Base-by-base conservation (phyloP, 768 basidiomycete species). In the Cystoderma amianthinum region DNA sequence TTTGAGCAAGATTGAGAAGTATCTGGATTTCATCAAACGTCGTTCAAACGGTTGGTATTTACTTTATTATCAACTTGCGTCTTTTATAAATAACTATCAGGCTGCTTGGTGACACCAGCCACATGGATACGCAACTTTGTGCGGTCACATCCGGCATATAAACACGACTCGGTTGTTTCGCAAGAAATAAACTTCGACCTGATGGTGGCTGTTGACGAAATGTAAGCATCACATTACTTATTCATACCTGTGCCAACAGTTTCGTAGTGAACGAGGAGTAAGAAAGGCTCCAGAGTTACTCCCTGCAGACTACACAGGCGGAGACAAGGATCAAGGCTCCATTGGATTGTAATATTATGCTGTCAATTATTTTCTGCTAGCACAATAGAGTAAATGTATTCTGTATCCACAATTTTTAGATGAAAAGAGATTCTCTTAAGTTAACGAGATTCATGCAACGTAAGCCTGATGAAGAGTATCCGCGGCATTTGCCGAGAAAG, bases 161-260 rank as follows among this genome's bases (percentile, higher is more conserved):
- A 85, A 59, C 74, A 78, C 38, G 92, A 99, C 63, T 95, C 92
- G n/a, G 84, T 86, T 38, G 90, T 99, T 15, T 85, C 72, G 38
- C 76, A 89, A 53, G 82, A 86, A 62, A 91, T 98, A 55, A 96
- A 93, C 55, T 96, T 94, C 56, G 96, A 99, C 63, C 73, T 99
- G 19, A 69, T 96, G 56, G 71, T 80, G 34, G 88, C 90, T 2
- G 65, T 96, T 4, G 94, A 98, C 56, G 86, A 91, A 59, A 85
- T 98, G 89, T 96, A 61, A 59, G 91, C 72, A 2, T 32, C n/a
- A 43, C 40, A 35, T 45, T 28, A 21, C 12, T 41, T 13, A 32
- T 39, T n/a, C 9, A 15, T 17, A 4, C 9, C 5, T 32, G 20
- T 32, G 15, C 13, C 1, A 5, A 38, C 9, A 33, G 13, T 30